Evolutionary conservation across 805 yeast genomes (phyloP).

Genomic region (Scheffersomyces coipomensis): DNA sequence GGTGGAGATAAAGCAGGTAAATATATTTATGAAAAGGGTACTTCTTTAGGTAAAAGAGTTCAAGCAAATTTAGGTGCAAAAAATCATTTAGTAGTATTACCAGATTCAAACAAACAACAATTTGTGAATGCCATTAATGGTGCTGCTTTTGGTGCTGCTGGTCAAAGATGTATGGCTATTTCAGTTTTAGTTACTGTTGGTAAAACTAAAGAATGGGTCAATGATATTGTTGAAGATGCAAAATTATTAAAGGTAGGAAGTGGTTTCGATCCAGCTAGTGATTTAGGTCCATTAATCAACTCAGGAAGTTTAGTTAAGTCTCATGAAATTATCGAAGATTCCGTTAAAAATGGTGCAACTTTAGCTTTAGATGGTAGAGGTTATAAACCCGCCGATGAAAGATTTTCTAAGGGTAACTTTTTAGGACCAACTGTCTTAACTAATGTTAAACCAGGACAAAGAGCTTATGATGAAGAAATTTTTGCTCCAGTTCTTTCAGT

Average conservation of each 20-base stretch:
- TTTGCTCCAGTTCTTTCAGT: conserved; percentile 75
- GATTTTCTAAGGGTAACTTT: conserved; percentile 57
- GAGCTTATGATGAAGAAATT: conserved; percentile 71
- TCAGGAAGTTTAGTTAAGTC: conserved; percentile 56
- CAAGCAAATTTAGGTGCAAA: conserved; percentile 80
- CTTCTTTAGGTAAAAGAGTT: conserved; percentile 68
- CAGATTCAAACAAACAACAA: conserved; percentile 67
- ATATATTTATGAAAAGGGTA: conserved; percentile 65
- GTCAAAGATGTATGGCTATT: conserved; percentile 81
- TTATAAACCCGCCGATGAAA: conserved; percentile 35
- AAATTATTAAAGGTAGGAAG: conserved; percentile 56
- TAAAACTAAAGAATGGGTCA: conserved; percentile 58
- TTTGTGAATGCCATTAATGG: conserved; percentile 66
- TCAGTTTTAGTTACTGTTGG: conserved; percentile 75
- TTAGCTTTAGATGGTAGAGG: conserved; percentile 64
- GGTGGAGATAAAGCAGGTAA: conserved; percentile 80
- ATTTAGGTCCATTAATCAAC: conserved; percentile 72
- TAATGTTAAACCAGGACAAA: conserved; percentile 64
- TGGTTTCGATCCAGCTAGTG: conserved; percentile 63
- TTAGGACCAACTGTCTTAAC: conserved; percentile 69
- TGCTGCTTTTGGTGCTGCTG: conserved; percentile 83
- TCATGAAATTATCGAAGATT: conserved; percentile 53
- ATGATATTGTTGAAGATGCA: conserved; percentile 59
- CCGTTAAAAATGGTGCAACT: conserved; percentile 60
- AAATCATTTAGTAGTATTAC: conserved; percentile 71